Evolutionary conservation across 2,329 filamentous ascomycete species (phyloP).

Genomic region (Beauveria bassiana): DNA sequence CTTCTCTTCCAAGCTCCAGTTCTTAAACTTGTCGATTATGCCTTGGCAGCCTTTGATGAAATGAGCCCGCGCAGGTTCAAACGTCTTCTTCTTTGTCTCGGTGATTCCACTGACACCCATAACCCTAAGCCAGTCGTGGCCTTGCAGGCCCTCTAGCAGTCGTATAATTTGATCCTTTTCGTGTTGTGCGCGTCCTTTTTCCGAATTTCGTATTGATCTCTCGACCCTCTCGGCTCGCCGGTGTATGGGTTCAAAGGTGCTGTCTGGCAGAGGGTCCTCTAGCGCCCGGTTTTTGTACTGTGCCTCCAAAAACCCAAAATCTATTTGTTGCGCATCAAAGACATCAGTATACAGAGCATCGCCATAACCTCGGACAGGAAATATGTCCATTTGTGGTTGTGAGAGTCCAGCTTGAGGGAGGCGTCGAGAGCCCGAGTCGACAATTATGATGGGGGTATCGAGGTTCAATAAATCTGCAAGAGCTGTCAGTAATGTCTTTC

Average conservation of each 20-base stretch:
- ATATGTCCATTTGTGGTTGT: constrained; percentile 19
- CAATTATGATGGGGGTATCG: constrained; percentile 65
- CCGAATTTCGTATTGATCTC: constrained; percentile 54
- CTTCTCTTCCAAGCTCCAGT: constrained; percentile 88
- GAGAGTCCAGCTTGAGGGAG: constrained; percentile 21
- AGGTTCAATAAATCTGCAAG: constrained; percentile 60
- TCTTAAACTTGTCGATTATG: constrained; percentile 78
- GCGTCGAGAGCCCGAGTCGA: constrained; percentile 43
- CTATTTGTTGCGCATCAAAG: constrained; percentile 47
- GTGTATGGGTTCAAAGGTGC: constrained; percentile 46
- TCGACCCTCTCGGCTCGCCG: constrained; percentile 53
- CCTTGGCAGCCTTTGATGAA: constrained; percentile 77
- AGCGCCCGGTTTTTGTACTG: constrained; percentile 35
- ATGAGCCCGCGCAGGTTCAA: constrained; percentile 75
- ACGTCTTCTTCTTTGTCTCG: constrained; percentile 77
- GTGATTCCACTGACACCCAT: constrained; percentile 85
- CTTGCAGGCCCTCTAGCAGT: constrained; percentile 72
- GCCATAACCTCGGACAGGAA: constrained; percentile 43
- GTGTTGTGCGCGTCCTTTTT: constrained; percentile 58
- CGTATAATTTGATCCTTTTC: constrained; percentile 58
- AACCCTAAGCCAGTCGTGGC: constrained; percentile 85
- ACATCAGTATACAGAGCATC: constrained; percentile 50
- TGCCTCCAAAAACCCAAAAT: constrained; percentile 45
- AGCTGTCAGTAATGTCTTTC: neutral
- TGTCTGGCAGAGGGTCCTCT: constrained; percentile 50